Base-by-base conservation (phyloP, 768 basidiomycete genomes). In the Boletus fagicola region DNA sequence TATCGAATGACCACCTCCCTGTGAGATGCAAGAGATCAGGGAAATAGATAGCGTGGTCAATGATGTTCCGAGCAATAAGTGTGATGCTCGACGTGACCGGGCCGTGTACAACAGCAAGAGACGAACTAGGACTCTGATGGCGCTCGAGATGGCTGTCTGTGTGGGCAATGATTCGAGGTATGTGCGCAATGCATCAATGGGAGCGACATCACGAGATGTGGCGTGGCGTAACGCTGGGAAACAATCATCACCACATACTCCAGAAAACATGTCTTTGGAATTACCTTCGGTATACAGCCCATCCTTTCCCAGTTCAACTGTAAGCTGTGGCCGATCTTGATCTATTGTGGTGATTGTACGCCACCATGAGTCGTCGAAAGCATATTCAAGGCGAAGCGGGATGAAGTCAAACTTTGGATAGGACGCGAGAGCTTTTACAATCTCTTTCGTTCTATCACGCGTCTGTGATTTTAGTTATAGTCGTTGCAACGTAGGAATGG, bases 41-140 rank as follows among this genome's bases (percentile, higher is more conserved):
- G 83, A 81, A 33, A 92, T 80, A 0, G 91, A 90, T 0, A 93
- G 75, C 0, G 86, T 84, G 2, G 92, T 92, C n/a, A 92, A 74
- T 2, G 85, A 86, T 15, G 90, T 87, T 59, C 92, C 92, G 13
- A 92, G 78, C 15, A 92, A 76, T 16, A 93, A 76, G 68, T 93
- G 90, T 0, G 91, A 91, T n/a, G 84, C 84, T 5, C 71, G 68
- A 5, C 75, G 79, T 1, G 79, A 76, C 26, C 74, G 72, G 5
- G 91, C 85, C 0, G 87, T 85, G 62, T 89, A 78, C 18, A 92
- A 73, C 26, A 92, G 76, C 13, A 94, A 76, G n/a, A 92, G 72
- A 20, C 90, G 83, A 52, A 78, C 78, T 15, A 93, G 75, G 18
- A 74, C 81, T 45, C 80, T 78, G 46, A 91, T 75, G 0, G 86